A percentile compares a stretch with the other conserved stretches of the same genome.
These are phyloP conservation scores for Oryza longistaminata DNA, from an alignment of 176 grass and related monocot species.

Conservation along the genomic window DNA sequence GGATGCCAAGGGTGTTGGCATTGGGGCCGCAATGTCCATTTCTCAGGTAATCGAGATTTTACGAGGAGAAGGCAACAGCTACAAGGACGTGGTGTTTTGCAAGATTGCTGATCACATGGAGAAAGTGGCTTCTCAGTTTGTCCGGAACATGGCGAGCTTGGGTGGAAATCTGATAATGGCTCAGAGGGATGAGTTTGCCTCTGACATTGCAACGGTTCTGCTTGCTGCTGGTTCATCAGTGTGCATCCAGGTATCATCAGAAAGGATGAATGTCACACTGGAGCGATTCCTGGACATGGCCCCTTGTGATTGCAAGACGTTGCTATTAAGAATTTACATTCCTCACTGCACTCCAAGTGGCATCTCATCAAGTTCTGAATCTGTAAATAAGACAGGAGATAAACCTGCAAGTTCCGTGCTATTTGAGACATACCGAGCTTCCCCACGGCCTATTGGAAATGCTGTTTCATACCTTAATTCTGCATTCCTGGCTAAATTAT, in stretches of 20 bases:
- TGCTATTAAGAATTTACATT: conserved; percentile 73
- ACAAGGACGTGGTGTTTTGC: conserved; percentile 47
- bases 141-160: conserved; percentile 83
- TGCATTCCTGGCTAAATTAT: conserved; percentile 73
- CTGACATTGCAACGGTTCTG: conserved; percentile 78
- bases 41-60: conserved; percentile 62
- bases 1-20: conserved; percentile 45
- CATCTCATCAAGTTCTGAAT: conserved; percentile 2
- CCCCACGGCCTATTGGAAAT: conserved; percentile 69
- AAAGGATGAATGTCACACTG: conserved; percentile 48
- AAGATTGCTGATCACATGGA: conserved; percentile 94
- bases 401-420: conserved; percentile 36
- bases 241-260: conserved; percentile 56
- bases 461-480: conserved; percentile 81
- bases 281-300: conserved; percentile 75
- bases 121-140: conserved; percentile 79
- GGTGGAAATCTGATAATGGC: conserved; percentile 93
- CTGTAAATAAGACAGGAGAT: conserved; percentile 8
- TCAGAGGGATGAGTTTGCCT: conserved; percentile 70
- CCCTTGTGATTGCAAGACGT: conserved; percentile 63
- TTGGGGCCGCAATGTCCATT: conserved; percentile 73
- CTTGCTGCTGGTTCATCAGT: conserved; percentile 70
- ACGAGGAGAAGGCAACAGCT: conserved; percentile 41
- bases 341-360: conserved; percentile 44
- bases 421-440: conserved; percentile 84